phyloP scores from a whole-genome alignment of 1,284 basidiomycete genomes.

The Puccinia novopanici region DNA sequence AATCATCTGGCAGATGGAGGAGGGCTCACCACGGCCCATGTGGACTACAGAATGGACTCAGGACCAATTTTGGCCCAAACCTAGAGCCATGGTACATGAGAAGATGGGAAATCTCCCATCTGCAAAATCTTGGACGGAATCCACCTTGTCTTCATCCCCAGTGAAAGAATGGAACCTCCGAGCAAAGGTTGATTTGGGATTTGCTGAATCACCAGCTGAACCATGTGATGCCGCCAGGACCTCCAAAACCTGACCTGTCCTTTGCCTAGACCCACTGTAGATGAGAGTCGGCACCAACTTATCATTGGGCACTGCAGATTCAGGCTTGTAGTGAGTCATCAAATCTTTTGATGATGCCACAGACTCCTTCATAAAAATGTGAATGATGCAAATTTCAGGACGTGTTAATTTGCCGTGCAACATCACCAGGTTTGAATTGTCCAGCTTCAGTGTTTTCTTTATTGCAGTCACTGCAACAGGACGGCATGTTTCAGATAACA shows the following conservation, averaged over 20 bases:
- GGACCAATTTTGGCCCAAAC: slow-evolving; percentile 21
- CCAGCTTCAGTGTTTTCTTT: background rate
- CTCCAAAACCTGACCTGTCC: background rate
- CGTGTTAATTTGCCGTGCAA: background rate
- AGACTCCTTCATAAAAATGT: background rate
- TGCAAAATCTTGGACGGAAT: too few relatives aligned
- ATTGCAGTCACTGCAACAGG: background rate
- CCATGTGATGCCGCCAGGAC: background rate
- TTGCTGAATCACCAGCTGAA: too few relatives aligned
- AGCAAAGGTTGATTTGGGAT: background rate
- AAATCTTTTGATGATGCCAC: background rate
- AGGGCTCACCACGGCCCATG: background rate
- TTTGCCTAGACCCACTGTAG: background rate
- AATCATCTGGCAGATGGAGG: background rate
- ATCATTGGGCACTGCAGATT: background rate
- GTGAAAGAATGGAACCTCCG: too few relatives aligned
- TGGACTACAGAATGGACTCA: background rate
- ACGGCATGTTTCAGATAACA: background rate
- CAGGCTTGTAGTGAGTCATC: background rate
- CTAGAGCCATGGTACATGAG: too few relatives aligned
- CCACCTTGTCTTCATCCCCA: too few relatives aligned
- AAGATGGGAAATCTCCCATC: too few relatives aligned
- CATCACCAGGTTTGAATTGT: background rate
- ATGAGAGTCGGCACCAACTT: too few relatives aligned
- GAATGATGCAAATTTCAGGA: background rate